These are phyloP conservation scores for Aureobasidium sp. DNA, from an alignment of 2,329 filamentous ascomycete species.

Conservation along the genomic window DNA sequence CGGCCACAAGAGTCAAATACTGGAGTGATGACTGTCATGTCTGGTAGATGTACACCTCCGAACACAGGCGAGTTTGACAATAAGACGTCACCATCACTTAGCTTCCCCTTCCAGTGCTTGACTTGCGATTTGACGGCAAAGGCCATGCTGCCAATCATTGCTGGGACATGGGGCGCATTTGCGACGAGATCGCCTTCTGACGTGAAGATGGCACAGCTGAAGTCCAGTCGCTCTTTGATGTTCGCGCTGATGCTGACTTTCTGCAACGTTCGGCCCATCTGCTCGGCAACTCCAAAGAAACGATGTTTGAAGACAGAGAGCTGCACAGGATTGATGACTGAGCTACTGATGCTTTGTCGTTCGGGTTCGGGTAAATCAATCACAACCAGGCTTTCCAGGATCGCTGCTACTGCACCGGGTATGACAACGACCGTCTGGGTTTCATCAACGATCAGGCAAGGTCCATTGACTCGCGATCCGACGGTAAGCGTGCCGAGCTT, in stretches of 20 bases:
- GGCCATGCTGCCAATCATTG: conserved; percentile 78
- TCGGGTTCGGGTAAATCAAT: conserved; percentile 65
- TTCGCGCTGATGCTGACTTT: conserved; percentile 76
- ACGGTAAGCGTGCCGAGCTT: conserved; percentile 67
- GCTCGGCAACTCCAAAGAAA: conserved; percentile 80
- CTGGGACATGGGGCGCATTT: conserved; percentile 71
- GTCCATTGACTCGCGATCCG: conserved; percentile 67
- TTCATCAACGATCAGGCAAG: conserved; percentile 75
- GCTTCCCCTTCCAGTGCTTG: too few relatives aligned
- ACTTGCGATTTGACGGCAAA: too few relatives aligned
- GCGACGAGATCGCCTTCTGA: conserved; percentile 68
- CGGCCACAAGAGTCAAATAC: conserved; percentile 67
- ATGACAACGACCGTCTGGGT: conserved; percentile 85
- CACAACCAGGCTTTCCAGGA: conserved; percentile 81
- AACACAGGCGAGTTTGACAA: too few relatives aligned
- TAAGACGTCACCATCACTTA: too few relatives aligned
- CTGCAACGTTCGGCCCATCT: conserved; percentile 72
- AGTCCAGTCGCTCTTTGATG: conserved; percentile 75
- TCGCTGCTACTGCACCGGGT: conserved; percentile 65
- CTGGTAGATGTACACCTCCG: conserved; percentile 74
- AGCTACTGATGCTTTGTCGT: conserved; percentile 41
- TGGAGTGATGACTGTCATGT: conserved; percentile 74
- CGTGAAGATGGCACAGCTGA: conserved; percentile 76
- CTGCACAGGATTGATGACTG: conserved; percentile 65
- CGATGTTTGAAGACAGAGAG: conserved; percentile 73